phyloP scores from a whole-genome alignment of 345 rosid genomes.

The Aethionema arabicum region DNA sequence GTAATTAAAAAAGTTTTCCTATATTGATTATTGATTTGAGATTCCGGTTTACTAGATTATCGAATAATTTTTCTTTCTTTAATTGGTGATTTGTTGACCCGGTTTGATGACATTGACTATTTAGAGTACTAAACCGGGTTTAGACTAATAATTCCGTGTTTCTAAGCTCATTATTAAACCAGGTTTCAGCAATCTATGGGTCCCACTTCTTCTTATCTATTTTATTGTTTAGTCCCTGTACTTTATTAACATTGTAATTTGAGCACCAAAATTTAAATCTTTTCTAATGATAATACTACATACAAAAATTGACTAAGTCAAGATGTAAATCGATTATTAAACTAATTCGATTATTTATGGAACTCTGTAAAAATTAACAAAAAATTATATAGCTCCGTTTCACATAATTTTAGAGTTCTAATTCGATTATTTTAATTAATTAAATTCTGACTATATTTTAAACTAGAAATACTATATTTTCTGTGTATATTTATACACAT shows the following conservation, averaged over 20 bases:
- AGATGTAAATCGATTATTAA: too few species aligned
- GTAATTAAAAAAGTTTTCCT: background rate
- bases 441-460: too few species aligned
- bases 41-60: background rate
- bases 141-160: constrained; percentile 8
- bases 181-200: background rate
- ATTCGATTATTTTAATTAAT: too few species aligned
- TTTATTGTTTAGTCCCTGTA: constrained; percentile 1
- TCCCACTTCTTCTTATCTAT: constrained; percentile 2
- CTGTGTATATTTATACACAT: too few species aligned
- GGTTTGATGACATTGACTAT: constrained; percentile 1
- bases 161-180: background rate
- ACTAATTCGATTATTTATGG: too few species aligned
- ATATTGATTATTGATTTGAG: background rate
- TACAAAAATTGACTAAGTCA: too few species aligned
- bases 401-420: too few species aligned
- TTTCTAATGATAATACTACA: too few species aligned
- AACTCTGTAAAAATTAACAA: too few species aligned
- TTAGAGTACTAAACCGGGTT: constrained; percentile 16
- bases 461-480: too few species aligned
- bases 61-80: too few species aligned
- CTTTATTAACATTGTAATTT: background rate
- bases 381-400: too few species aligned
- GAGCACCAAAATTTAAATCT: background rate
- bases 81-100: background rate